A percentile compares a stretch with the other conserved stretches of the same genome.
Conservation (phyloP, 2,329 filamentous ascomycete species). For the Botrytis deweyae region DNA sequence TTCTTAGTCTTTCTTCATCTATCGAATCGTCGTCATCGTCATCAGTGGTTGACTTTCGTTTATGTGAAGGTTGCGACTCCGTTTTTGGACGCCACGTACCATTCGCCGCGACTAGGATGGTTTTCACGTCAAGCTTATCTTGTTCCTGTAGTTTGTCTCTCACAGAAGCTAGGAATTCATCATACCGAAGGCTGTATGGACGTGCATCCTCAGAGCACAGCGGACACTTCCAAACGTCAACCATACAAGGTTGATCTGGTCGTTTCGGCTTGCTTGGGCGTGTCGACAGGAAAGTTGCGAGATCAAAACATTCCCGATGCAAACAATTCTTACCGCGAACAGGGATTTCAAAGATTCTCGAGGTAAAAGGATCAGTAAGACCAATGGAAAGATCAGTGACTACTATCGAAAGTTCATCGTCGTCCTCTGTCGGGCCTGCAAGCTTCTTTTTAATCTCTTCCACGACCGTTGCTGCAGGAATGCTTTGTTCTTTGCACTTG, state of each 20-base stretch:
- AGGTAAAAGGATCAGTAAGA: slow-evolving; percentile 66
- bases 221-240: slow-evolving; percentile 83
- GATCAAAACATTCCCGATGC: slow-evolving; percentile 88
- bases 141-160: slow-evolving; percentile 52
- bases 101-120: slow-evolving; percentile 62
- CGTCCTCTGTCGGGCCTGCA: slow-evolving; percentile 41
- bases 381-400: slow-evolving; percentile 59
- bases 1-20: slow-evolving; percentile 21
- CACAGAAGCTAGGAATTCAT: slow-evolving; percentile 70
- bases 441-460: slow-evolving; percentile 55
- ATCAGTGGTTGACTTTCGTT: slow-evolving; percentile 16
- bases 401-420: slow-evolving; percentile 61
- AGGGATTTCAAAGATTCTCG: slow-evolving; percentile 65
- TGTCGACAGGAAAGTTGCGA: slow-evolving; percentile 74
- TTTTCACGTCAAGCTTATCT: slow-evolving; percentile 52
- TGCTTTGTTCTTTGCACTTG: slow-evolving; percentile 42
- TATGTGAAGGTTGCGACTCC: slow-evolving; percentile 32
- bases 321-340: slow-evolving; percentile 68
- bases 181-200: slow-evolving; percentile 67
- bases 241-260: slow-evolving; percentile 51
- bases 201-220: slow-evolving; percentile 77
- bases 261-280: slow-evolving; percentile 51
- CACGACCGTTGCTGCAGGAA: slow-evolving; percentile 51
- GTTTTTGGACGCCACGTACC: slow-evolving; percentile 62
- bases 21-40: slow-evolving; percentile 19